These are phyloP conservation scores for Coleophoma crateriformis DNA, from an alignment of 2,329 filamentous ascomycete species.

Conservation along the genomic window DNA sequence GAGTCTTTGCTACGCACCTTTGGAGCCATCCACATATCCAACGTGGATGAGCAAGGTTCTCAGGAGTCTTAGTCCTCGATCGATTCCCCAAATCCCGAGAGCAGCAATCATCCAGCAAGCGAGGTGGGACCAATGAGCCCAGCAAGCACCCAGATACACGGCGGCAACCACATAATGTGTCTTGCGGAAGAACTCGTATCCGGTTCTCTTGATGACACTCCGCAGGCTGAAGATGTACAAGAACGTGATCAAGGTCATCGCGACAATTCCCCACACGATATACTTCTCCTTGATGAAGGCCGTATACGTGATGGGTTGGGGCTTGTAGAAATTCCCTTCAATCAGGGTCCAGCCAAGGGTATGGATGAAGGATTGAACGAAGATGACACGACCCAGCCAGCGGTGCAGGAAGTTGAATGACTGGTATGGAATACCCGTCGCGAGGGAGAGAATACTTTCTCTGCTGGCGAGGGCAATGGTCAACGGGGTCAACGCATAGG, in stretches of 20 bases:
- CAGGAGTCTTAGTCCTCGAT: constrained; percentile 52
- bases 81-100: constrained; percentile 58
- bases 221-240: constrained; percentile 54
- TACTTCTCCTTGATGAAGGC: constrained; percentile 59
- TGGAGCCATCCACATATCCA: constrained; percentile 35
- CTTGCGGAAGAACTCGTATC: constrained; percentile 75
- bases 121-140: constrained; percentile 67
- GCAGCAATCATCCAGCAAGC: constrained; percentile 64
- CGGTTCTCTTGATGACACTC: constrained; percentile 57
- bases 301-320: constrained; percentile 55
- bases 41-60: constrained; percentile 57
- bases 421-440: constrained; percentile 72
- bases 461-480: constrained; percentile 62
- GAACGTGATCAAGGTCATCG: constrained; percentile 57
- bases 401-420: constrained; percentile 74
- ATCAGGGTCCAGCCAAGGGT: constrained; percentile 67
- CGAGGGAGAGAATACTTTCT: constrained; percentile 62
- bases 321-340: constrained; percentile 62
- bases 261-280: constrained; percentile 68
- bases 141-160: constrained; percentile 70
- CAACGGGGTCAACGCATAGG: constrained; percentile 69
- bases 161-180: constrained; percentile 68
- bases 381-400: constrained; percentile 70
- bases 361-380: constrained; percentile 61
- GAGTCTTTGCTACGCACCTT: constrained; percentile 14